Conservation (phyloP, 78 protist genomes). For the Chrysochromulina tobinii region DNA sequence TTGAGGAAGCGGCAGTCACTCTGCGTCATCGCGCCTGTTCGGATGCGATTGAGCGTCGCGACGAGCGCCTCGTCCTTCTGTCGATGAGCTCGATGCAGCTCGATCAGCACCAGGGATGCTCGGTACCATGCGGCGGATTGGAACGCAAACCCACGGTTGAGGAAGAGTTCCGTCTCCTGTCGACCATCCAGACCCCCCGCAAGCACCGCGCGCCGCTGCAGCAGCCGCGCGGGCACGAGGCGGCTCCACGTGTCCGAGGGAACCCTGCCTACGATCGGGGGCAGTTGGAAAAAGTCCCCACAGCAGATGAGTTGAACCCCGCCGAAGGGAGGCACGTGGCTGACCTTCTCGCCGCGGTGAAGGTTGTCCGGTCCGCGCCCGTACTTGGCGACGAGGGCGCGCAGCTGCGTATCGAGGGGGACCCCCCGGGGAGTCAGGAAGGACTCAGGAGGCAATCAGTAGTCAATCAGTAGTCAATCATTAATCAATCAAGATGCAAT, state of each 20-base stretch:
- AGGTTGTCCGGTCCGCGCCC: not conserved
- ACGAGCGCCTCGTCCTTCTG: not conserved
- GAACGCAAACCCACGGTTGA: constrained; percentile 14
- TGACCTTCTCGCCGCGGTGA: not conserved
- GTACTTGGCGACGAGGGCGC: not conserved
- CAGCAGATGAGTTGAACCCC: constrained; percentile 52
- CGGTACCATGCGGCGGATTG: not conserved
- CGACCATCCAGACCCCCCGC: not conserved
- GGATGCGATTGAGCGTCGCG: not conserved
- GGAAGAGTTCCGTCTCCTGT: not conserved
- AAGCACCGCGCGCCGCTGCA: not conserved
- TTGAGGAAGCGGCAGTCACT: not conserved
- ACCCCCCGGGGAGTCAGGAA: too few relatives aligned
- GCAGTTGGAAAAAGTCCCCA: constrained; percentile 67
- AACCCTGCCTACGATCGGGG: constrained; percentile 28
- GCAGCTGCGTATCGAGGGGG: too few relatives aligned
- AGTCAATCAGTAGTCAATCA: too few relatives aligned
- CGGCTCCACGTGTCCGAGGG: not conserved
- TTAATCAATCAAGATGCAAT: too few relatives aligned
- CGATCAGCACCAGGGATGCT: not conserved
- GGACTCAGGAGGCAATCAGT: too few relatives aligned
- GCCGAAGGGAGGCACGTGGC: constrained; percentile 39
- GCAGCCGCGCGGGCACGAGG: not conserved
- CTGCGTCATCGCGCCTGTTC: not conserved
- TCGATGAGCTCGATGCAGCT: not conserved